Base-by-base conservation (phyloP, 2,329 filamentous ascomycete species). In the Lachnellula suecica region DNA sequence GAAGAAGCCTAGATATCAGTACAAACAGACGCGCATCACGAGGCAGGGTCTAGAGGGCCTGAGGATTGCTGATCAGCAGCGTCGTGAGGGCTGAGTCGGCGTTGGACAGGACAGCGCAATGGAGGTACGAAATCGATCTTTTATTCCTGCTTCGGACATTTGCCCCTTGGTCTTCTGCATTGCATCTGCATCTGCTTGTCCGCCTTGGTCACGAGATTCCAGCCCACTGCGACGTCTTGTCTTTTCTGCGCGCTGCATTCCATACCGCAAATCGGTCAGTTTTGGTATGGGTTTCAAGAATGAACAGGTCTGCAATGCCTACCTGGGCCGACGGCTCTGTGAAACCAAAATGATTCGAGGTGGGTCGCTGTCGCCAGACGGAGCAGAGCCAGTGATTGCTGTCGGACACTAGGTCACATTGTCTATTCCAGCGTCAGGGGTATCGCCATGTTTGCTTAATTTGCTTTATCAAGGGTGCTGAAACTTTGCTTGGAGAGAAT, bases 331-430 rank as follows among this genome's bases (percentile, higher is more conserved):
- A 40, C 29, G 37, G 29, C n/a, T 25, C 56, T 41, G 62, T 62
- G 49, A 25, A 45, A 56, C 62, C 53, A 58, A 51, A 50, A 44
- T 52, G 50, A 55, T 57, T 60, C 48, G 44, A 60, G 54, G 52
- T 57, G 49, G 53, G 57, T 60, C 46, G 44, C 44, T 34, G 31
- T 42, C 15, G 22, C 40, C 27, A 19, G 40, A 31, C 38, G 31
- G 37, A 34, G 51, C 49, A 25, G 55, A 52, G 44, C 55, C 57
- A 58, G 19, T 49, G 47, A 44, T 58, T 51, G 47, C 41, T 58
- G 54, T 57, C 56, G 47, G 45, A 61, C 54, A 23, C 52, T 58
- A 56, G 56, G 57, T 61, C 58, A 63, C 52, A 50, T 53, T 53
- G 40, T 48, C 43, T 44, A 47, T 41, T 47, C 54, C 55, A 53